Conservation (phyloP, 352 stramenopile genomes). For the Phytophthora europaea region DNA sequence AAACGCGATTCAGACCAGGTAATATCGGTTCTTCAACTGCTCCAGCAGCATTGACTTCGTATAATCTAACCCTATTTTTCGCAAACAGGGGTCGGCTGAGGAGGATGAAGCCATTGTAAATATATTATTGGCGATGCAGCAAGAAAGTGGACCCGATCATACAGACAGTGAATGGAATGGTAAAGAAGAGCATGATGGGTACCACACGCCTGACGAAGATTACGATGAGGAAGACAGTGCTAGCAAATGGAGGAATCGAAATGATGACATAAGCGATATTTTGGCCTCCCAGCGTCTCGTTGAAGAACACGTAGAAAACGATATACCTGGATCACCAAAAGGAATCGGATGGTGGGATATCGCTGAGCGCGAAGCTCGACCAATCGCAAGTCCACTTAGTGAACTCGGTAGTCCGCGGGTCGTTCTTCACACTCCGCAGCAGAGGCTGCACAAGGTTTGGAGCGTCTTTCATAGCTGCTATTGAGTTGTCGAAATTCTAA, state of each 20-base stretch:
- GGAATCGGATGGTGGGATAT: constrained; percentile 66
- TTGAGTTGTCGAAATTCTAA: constrained; percentile 4
- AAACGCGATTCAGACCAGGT: constrained; percentile 27
- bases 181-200: constrained; percentile 29
- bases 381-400: constrained; percentile 46
- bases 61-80: neutral
- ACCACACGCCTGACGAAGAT: constrained; percentile 27
- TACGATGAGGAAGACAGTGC: constrained; percentile 35
- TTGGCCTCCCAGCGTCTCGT: constrained; percentile 63
- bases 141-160: constrained; percentile 20
- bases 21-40: neutral
- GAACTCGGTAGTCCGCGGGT: constrained; percentile 66
- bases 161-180: constrained; percentile 22
- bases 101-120: constrained; percentile 66
- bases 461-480: neutral
- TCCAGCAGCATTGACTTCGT: neutral
- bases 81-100: constrained; percentile 24
- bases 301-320: constrained; percentile 26
- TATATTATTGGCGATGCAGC: constrained; percentile 63
- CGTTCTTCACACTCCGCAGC: constrained; percentile 17
- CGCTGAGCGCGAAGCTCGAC: constrained; percentile 37
- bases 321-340: constrained; percentile 15
- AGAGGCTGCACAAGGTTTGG: constrained; percentile 40
- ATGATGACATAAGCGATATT: constrained; percentile 76
- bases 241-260: constrained; percentile 24